These are phyloP conservation scores for Ajuga reptans DNA, from an alignment of 305 asterid genomes.

Conservation along the genomic window DNA sequence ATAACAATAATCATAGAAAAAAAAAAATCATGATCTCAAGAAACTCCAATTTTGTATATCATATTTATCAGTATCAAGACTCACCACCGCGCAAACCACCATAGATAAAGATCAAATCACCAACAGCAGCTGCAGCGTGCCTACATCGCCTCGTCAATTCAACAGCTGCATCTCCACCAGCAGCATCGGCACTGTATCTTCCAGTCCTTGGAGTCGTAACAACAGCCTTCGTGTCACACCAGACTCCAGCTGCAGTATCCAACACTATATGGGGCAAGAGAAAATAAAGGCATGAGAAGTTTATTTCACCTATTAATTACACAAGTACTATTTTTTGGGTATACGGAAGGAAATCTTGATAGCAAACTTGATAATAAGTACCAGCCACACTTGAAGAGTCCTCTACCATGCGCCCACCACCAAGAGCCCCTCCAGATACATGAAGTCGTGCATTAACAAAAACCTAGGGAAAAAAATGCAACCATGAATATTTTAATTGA, in stretches of 20 bases:
- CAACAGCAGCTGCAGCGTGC: constrained; percentile 96
- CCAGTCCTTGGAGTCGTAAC: constrained; percentile 96
- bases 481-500: constrained; percentile 15
- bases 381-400: constrained; percentile 99
- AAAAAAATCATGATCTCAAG: neutral
- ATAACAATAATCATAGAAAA: neutral
- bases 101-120: constrained; percentile 89
- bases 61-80: constrained; percentile 26
- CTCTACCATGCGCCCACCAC: constrained; percentile 99
- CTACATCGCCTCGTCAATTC: constrained; percentile 93
- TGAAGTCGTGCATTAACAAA: constrained; percentile 99
- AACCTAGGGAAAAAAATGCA: constrained; percentile 43
- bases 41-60: neutral
- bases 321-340: neutral
- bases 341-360: constrained; percentile 14
- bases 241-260: constrained; percentile 99
- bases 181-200: constrained; percentile 95
- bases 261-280: constrained; percentile 40
- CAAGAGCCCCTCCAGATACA: constrained; percentile 99
- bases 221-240: constrained; percentile 95
- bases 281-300: neutral
- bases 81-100: constrained; percentile 99
- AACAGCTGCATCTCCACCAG: constrained; percentile 98
- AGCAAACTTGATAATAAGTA: constrained; percentile 24
- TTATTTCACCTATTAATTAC: constrained; percentile 3